Evolutionary conservation across 345 rosid species (phyloP).

Genomic region (Salix koriyanagi): DNA sequence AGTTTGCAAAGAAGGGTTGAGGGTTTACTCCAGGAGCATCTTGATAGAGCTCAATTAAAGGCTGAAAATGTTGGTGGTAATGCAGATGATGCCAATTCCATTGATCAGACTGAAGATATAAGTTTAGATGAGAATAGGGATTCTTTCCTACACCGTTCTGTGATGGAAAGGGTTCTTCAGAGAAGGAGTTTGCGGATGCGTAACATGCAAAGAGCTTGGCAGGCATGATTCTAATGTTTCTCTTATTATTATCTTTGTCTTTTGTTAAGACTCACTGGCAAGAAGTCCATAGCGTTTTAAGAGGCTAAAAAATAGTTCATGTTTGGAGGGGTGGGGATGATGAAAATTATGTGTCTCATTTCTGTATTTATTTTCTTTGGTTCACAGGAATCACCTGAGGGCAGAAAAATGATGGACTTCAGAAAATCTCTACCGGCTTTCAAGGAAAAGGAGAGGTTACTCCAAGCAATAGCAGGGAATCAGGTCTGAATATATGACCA

Average conservation of each 20-base stretch:
- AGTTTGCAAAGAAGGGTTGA: slow-evolving; percentile 94
- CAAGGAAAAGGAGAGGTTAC: slow-evolving; percentile 87
- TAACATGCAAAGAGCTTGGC: slow-evolving; percentile 93
- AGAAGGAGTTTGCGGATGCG: slow-evolving; percentile 87
- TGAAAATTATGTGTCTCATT: neutral
- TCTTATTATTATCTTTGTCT: neutral
- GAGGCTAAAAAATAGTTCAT: neutral
- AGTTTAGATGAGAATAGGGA: slow-evolving; percentile 46
- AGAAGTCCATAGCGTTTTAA: neutral
- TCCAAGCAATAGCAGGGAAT: slow-evolving; percentile 93
- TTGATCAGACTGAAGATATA: slow-evolving; percentile 41
- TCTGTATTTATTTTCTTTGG: neutral
- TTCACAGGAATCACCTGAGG: slow-evolving; percentile 88
- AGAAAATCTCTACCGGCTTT: slow-evolving; percentile 81
- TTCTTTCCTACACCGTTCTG: slow-evolving; percentile 67
- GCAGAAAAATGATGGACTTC: slow-evolving; percentile 70
- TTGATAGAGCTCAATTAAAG: slow-evolving; percentile 64
- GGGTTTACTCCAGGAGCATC: slow-evolving; percentile 86
- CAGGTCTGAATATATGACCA: slow-evolving; percentile 46
- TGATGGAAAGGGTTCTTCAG: slow-evolving; percentile 95
- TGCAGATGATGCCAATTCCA: slow-evolving; percentile 32
- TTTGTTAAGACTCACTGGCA: neutral
- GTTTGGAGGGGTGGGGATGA: neutral
- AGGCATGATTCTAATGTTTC: slow-evolving; percentile 31
- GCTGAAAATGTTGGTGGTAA: slow-evolving; percentile 38